Conservation (phyloP, 164 flowering plant species). For the Vitis labrusca region DNA sequence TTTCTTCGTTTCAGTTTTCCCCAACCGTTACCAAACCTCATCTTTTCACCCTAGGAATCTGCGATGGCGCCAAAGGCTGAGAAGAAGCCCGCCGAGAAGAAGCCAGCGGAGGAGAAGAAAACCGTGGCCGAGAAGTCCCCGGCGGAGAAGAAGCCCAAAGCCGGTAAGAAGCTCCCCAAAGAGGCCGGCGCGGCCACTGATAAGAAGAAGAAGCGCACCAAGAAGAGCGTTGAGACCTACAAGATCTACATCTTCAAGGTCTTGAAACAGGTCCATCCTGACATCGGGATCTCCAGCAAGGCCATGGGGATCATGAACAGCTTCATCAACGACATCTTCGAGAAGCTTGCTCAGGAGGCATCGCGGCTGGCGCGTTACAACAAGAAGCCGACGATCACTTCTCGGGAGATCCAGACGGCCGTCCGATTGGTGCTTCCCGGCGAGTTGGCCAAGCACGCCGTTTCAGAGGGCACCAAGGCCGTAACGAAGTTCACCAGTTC, state of each 20-base stretch:
- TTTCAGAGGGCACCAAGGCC: conserved; percentile 32
- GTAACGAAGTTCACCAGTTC: conserved; percentile 34
- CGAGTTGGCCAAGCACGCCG: conserved; percentile 35
- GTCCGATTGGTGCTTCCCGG: conserved; percentile 29
- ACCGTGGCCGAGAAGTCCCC: conserved; percentile 36
- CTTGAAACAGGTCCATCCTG: conserved; percentile 47
- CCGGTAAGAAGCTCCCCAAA: conserved; percentile 39
- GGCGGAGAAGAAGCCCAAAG: conserved; percentile 53
- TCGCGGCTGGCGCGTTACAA: conserved; percentile 46
- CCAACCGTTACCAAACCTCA: not conserved
- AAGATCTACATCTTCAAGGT: conserved; percentile 59
- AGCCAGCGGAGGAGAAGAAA: conserved; percentile 43
- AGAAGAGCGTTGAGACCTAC: conserved; percentile 52
- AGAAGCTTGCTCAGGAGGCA: conserved; percentile 45
- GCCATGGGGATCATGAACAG: conserved; percentile 57
- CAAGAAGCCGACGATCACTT: conserved; percentile 51
- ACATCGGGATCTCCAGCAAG: conserved; percentile 48
- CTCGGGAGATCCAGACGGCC: conserved; percentile 41
- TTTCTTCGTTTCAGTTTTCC: not conserved
- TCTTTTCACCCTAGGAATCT: not conserved
- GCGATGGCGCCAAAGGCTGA: conserved; percentile 45
- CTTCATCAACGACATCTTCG: conserved; percentile 49
- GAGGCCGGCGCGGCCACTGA: conserved; percentile 32
- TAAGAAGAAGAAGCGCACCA: conserved; percentile 47
- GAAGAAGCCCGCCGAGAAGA: conserved; percentile 41